Evolutionary conservation across 495 filamentous ascomycete genomes (phyloP), one percentile per base, ranked within the genome.

Genomic region (Xylaria scruposa): DNA sequence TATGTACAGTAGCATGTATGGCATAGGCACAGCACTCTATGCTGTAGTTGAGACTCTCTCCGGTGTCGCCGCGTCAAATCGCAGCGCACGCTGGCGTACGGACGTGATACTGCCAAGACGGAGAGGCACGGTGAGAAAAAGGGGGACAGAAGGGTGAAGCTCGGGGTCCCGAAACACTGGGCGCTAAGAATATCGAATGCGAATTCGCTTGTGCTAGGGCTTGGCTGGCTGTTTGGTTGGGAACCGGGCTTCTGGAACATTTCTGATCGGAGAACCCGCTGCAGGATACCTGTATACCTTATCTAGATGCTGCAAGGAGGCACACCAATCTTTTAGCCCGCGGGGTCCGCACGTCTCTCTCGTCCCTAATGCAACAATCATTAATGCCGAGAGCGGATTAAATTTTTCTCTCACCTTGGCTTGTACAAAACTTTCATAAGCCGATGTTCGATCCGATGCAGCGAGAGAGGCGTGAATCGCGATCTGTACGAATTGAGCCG

Each of bases 181-280:
- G 68, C 68, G 42, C 33, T 64, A 44, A 54, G 40, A 38, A 36
- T 38, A 56, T 56, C 29, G 46, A 56, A 42, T 17, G n/a, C 42
- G 46, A 56, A 31, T 17, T 13, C 38, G 38, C 38, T 31, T 13
- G 38, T 42, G 59, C 53, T 46, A n/a, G 24, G 29, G 56, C 67
- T 70, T 51, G 58, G 67, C 56, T 61, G 15, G 13, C 24, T 21
- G 62, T 33, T 51, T 53, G 63, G 63, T 24, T 47, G 47, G 21
- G 63, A 51, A 17, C 9, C 62, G 21, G 62, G 42, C 62, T 49
- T 38, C 36, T 38, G 36, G 36, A 38, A 38, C 36, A 38, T 38
- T 38, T 10, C 38, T 46, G 36, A 54, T 70, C 68, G 68, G 68
- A 51, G 68, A 64, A 26, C n/a, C 68, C 68, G 68, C 59, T 64